phyloP scores from a whole-genome alignment of 139 green algal genomes.

The Auxenochlorella protothecoides region DNA sequence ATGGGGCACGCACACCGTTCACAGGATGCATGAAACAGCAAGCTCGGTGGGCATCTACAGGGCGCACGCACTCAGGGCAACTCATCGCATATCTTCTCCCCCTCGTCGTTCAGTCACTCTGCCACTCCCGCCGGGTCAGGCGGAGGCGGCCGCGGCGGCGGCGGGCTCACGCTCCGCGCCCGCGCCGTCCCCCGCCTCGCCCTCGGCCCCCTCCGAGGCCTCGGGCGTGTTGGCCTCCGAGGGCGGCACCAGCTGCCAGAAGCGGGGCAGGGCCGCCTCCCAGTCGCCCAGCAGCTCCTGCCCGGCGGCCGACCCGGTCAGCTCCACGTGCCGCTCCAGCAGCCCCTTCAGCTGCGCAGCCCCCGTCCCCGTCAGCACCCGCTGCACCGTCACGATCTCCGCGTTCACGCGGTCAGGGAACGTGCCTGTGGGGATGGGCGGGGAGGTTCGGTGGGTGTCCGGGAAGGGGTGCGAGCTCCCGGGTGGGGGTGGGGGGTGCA shows the following conservation, averaged over 20 bases:
- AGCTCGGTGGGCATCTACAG: no score
- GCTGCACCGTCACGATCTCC: slow-evolving; percentile 92
- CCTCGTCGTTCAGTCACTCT: no score
- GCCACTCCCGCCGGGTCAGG: no score
- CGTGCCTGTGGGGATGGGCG: slow-evolving; percentile 27
- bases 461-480: not conserved
- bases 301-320: slow-evolving; percentile 66
- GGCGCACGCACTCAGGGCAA: no score
- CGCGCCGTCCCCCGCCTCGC: not conserved
- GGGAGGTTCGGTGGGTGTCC: not conserved
- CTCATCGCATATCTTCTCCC: no score
- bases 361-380: slow-evolving; percentile 71
- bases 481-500: not conserved
- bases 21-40: no score
- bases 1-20: no score
- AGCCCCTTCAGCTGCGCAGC: slow-evolving; percentile 77
- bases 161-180: not conserved
- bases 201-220: slow-evolving; percentile 19
- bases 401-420: slow-evolving; percentile 89
- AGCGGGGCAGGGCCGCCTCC: slow-evolving; percentile 56
- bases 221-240: slow-evolving; percentile 63
- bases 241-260: slow-evolving; percentile 97
- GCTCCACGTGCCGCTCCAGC: slow-evolving; percentile 68
- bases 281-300: slow-evolving; percentile 51
- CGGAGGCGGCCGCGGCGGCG: not conserved